Conservation (phyloP, 2,329 filamentous ascomycete genomes). For the Aspergillus amoenus region DNA sequence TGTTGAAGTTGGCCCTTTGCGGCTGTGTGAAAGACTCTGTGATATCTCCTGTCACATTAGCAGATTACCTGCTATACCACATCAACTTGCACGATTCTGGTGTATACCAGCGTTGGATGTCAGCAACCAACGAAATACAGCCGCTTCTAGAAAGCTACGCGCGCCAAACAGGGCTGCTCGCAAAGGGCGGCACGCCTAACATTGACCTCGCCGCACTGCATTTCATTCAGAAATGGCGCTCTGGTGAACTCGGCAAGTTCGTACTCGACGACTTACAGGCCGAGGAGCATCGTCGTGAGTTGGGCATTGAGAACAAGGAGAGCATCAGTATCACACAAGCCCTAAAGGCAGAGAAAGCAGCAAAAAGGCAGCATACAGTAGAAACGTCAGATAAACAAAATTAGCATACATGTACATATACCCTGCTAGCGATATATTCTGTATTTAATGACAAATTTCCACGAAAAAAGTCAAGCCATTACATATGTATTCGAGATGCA, state of each 20-base stretch:
- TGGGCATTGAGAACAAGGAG: slow-evolving; percentile 28
- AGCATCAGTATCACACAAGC: slow-evolving; percentile 46
- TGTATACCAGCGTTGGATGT: slow-evolving; percentile 63
- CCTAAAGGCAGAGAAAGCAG: slow-evolving; percentile 39
- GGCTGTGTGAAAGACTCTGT: slow-evolving; percentile 89
- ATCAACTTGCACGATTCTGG: slow-evolving; percentile 68
- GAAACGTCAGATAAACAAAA: slow-evolving; percentile 21
- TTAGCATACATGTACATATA: slow-evolving; percentile 14
- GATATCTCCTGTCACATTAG: slow-evolving; percentile 72
- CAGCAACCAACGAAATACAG: slow-evolving; percentile 81
- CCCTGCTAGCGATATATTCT: slow-evolving; percentile 2
- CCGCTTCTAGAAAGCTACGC: slow-evolving; percentile 71
- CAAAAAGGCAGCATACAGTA: slow-evolving; percentile 23
- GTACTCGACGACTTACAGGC: slow-evolving; percentile 73
- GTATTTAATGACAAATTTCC: slow-evolving; percentile 22
- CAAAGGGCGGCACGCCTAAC: slow-evolving; percentile 69
- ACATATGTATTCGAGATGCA: slow-evolving; percentile 5
- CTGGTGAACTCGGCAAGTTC: slow-evolving; percentile 72
- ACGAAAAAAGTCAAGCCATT: slow-evolving; percentile 7
- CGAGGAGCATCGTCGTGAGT: slow-evolving; percentile 54
- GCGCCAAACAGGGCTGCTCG: slow-evolving; percentile 70
- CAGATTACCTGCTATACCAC: slow-evolving; percentile 85
- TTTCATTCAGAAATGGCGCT: slow-evolving; percentile 79
- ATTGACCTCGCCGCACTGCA: slow-evolving; percentile 73
- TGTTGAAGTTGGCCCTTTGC: slow-evolving; percentile 92